Conservation (phyloP, 2,329 filamentous ascomycete genomes). For the Colletotrichum horii region DNA sequence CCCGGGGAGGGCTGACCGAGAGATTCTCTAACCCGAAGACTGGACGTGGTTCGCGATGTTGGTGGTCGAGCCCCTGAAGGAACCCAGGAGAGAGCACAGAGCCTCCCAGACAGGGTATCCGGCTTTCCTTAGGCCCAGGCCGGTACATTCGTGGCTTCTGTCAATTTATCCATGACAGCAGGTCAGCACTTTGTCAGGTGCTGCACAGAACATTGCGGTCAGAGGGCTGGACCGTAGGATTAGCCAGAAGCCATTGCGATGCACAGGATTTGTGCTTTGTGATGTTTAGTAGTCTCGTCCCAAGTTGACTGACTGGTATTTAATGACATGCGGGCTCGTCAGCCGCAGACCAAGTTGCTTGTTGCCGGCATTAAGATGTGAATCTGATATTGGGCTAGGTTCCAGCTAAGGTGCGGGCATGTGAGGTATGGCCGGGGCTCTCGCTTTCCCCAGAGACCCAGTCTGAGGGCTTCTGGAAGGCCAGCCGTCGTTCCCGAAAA, state of each 20-base stretch:
- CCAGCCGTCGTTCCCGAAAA: background rate
- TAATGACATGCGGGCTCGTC: background rate
- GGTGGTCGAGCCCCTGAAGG: background rate
- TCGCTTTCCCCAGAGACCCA: background rate
- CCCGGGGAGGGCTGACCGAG: background rate
- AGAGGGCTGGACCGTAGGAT: background rate
- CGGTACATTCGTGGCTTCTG: conserved; percentile 2
- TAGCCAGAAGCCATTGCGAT: background rate
- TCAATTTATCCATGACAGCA: conserved; percentile 14
- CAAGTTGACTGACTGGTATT: background rate
- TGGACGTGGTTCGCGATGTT: background rate
- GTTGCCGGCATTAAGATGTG: background rate
- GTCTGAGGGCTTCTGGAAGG: background rate
- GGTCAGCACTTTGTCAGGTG: background rate
- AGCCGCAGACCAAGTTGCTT: background rate
- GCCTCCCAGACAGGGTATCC: background rate
- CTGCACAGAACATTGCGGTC: background rate
- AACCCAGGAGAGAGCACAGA: background rate
- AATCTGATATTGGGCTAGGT: background rate
- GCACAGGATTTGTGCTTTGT: background rate
- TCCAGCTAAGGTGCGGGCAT: background rate
- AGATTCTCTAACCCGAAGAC: background rate
- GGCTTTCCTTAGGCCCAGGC: background rate
- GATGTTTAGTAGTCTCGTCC: background rate
- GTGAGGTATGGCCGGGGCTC: background rate